A percentile compares a stretch with the other conserved stretches of the same genome.
These are phyloP conservation scores for Starmerella cellae DNA, from an alignment of 805 yeast species.

Conservation along the genomic window DNA sequence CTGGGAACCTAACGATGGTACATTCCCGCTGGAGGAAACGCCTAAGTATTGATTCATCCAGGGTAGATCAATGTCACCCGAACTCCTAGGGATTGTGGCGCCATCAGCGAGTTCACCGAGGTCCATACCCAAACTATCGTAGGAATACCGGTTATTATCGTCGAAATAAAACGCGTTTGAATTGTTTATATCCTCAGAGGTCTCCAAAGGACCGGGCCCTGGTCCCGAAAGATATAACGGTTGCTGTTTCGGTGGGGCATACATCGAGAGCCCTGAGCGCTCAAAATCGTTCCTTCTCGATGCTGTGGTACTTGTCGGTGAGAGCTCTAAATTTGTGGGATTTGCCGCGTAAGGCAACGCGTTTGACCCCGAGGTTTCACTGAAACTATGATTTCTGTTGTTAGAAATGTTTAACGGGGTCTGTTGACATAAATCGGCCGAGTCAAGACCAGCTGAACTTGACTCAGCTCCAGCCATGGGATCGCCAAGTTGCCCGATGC, in stretches of 20 bases:
- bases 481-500: neutral
- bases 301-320: neutral
- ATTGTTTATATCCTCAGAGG: neutral
- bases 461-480: neutral
- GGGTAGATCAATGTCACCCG: neutral
- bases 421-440: neutral
- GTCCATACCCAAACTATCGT: neutral
- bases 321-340: neutral
- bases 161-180: neutral
- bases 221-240: slow-evolving; percentile 3
- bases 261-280: neutral
- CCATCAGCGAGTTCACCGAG: neutral
- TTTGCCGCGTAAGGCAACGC: neutral
- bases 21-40: neutral
- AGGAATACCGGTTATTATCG: neutral
- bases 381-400: neutral
- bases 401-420: neutral
- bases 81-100: no score
- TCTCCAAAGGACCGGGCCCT: slow-evolving; percentile 1
- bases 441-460: neutral
- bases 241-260: slow-evolving; percentile 4
- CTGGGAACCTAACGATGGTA: no score
- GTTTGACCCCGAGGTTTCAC: neutral
- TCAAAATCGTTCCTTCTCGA: slow-evolving; percentile 1
- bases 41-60: neutral